Evolutionary conservation across 768 basidiomycete species (phyloP), one percentile per base, ranked within the genome.

Genomic region (Naganishia vishniacii): DNA sequence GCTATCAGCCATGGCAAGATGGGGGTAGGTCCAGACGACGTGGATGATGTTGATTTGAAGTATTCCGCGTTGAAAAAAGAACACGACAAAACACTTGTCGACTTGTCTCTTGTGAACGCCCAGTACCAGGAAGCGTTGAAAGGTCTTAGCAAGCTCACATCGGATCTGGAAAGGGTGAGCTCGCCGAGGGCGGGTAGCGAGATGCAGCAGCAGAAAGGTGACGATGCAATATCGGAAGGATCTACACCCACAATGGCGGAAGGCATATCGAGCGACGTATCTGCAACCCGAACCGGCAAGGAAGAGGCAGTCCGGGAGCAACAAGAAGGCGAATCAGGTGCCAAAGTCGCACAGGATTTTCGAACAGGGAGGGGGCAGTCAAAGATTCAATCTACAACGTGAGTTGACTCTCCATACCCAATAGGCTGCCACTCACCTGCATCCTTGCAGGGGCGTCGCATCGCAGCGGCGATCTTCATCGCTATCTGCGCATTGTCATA

Each of bases 71-170:
- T 98, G n/a, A 69, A 71, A 41, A 56, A 46, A 12, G 63, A 65
- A 4, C 69, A 70, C 48, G 48, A 59, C 11, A 45, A 40, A 5
- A 70, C 71, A 7, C 63, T 72, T 3, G 66, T 56, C 3, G 61
- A 69, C 41, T 67, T 77, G 16, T 64, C 69, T n/a, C 65, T 66
- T n/a, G 42, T 75, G 16, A 71, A 71, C 1, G 59, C 65, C 15
- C 65, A 48, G 56, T 97, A 93, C 73, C 85, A 86, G 31, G 88
- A 94, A 65, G 89, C 93, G 18, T 82, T 97, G 31, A 84, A 84
- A 51, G 89, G 94, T 77, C 94, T 99, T 64, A 88, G 88, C n/a
- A 91, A 93, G 70, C 83, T 99, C 42, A 86, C 87, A 18, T 83
- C 85, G n/a, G 91, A 95, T 75, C 85, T 94, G 32, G 85, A 92